Base-by-base conservation (phyloP, 495 filamentous ascomycete species). In the Xylaria longipes region DNA sequence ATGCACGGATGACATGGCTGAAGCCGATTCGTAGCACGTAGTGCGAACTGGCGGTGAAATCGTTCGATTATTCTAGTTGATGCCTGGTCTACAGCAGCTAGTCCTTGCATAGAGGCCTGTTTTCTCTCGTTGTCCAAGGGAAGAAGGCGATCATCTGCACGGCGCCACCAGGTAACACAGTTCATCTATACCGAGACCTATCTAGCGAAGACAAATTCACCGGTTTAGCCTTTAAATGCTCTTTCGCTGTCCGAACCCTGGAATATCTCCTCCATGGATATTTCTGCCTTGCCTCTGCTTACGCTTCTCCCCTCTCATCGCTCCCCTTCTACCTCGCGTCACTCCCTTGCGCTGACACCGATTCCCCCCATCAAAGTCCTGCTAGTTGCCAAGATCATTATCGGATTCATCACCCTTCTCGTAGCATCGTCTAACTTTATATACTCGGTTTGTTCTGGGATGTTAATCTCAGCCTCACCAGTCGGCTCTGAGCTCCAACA, bases 1-100 rank as follows among this genome's bases (percentile, higher is more conserved):
- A 66, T 66, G 63, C 63, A 66, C 45, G 45, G 25, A 37, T 66
- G 63, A 52, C 63, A 66, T 66, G 63, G 63, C 39, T 52, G 31
- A 31, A 45, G 45, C 31, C 63, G 17, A 66, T 66, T 66, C 63
- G 63, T 37, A 63, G 45, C 29, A 50, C 20, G 17, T 37, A 45
- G 37, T 37, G 45, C 63, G 45, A 25, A 45, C 31, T 37, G 31
- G 45, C 63, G 45, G 63, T 66, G 63, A 52, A 22, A 66, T 66
- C 43, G 45, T 66, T 66, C 63, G 63, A 66, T 66, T 52, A 50
- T 66, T 37, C 63, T 15, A 29, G 39, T n/a, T 57, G 3, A 31
- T 31, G 20, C 62, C 37, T 66, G 43, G 45, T 37, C 43, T n/a
- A 35, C 45, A 20, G 45, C 63, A 11, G 45, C 45, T 22, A n/a